Evolutionary conservation across 352 stramenopile genomes (phyloP).

Genomic region (Pythium aquatile): DNA sequence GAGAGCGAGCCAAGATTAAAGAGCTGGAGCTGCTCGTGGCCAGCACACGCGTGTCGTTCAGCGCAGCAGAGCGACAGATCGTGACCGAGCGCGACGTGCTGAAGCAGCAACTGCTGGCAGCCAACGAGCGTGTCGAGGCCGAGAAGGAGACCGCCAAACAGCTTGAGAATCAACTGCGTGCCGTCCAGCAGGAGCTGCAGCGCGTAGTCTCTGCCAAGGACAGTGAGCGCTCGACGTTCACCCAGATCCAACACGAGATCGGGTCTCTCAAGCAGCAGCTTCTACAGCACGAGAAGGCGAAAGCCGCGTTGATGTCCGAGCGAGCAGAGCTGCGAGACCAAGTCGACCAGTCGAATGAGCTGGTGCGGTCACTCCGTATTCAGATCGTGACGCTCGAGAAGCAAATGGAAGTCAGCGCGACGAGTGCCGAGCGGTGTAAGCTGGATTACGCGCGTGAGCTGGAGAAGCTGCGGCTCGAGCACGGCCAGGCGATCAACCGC

Average conservation of each 20-base stretch:
- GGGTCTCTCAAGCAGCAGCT: conserved; percentile 58
- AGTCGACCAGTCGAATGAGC: conserved; percentile 32
- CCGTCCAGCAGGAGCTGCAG: conserved; percentile 46
- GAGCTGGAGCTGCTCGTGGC: conserved; percentile 39
- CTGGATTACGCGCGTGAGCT: conserved; percentile 44
- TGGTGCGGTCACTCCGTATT: conserved; percentile 33
- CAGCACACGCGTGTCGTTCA: conserved; percentile 39
- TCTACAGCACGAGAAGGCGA: conserved; percentile 43
- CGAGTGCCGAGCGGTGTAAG: conserved; percentile 40
- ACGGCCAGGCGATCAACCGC: conserved; percentile 35
- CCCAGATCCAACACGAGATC: conserved; percentile 48
- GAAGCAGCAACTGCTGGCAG: conserved; percentile 49
- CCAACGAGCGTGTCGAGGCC: conserved; percentile 39
- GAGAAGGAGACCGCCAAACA: conserved; percentile 37
- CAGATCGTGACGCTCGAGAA: conserved; percentile 39
- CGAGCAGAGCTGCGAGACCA: conserved; percentile 40
- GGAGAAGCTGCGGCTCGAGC: conserved; percentile 40
- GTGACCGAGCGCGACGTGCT: conserved; percentile 47
- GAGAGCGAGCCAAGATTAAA: conserved; percentile 33
- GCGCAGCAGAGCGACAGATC: conserved; percentile 31
- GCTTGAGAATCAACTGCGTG: conserved; percentile 44
- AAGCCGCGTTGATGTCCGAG: conserved; percentile 39
- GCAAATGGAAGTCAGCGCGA: conserved; percentile 34
- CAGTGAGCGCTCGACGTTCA: conserved; percentile 32
- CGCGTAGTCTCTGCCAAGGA: conserved; percentile 36